These are phyloP conservation scores for Tephrocybe sp. DNA, from an alignment of 768 basidiomycete species.

Conservation along the genomic window DNA sequence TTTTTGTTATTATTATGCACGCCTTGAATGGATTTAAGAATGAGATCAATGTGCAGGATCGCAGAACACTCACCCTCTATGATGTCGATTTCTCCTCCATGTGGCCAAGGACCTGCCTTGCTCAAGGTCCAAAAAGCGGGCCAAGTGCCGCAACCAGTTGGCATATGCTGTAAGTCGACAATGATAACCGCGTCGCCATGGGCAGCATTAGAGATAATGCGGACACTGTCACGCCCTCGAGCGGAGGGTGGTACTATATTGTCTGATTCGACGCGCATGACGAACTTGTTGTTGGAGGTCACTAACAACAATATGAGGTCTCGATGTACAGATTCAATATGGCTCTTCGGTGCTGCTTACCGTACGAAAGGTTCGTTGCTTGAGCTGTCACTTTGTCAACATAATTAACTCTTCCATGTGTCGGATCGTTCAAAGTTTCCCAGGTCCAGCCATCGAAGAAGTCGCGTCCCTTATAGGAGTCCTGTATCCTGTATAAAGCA, in stretches of 20 bases:
- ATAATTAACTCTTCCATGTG: conserved; percentile 65
- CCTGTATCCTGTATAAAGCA: conserved; percentile 9
- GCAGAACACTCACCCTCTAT: conserved; percentile 44
- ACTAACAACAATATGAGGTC: no score
- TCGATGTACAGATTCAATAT: no score
- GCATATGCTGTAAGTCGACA: conserved; percentile 60
- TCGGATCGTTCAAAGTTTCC: conserved; percentile 57
- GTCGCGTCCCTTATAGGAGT: conserved; percentile 15
- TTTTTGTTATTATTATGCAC: conserved; percentile 49
- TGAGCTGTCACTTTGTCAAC: conserved; percentile 43
- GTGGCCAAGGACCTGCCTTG: conserved; percentile 52
- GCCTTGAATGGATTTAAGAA: conserved; percentile 29
- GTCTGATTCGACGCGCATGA: conserved; percentile 56
- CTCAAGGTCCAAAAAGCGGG: conserved; percentile 66
- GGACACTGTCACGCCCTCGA: conserved; percentile 57
- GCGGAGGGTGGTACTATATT: conserved; percentile 33
- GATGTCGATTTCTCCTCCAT: conserved; percentile 62
- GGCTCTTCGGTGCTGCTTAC: no score
- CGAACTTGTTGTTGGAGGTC: conserved; percentile 44
- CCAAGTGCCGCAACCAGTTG: conserved; percentile 59
- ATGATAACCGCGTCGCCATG: conserved; percentile 49
- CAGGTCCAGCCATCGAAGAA: conserved; percentile 51
- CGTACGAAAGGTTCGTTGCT: conserved; percentile 43
- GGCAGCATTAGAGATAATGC: conserved; percentile 46
- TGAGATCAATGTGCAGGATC: neutral